Evolutionary conservation across 2,329 filamentous ascomycete genomes (phyloP), one percentile per base, ranked within the genome.

Genomic region (Aureobasidium subglaciale): DNA sequence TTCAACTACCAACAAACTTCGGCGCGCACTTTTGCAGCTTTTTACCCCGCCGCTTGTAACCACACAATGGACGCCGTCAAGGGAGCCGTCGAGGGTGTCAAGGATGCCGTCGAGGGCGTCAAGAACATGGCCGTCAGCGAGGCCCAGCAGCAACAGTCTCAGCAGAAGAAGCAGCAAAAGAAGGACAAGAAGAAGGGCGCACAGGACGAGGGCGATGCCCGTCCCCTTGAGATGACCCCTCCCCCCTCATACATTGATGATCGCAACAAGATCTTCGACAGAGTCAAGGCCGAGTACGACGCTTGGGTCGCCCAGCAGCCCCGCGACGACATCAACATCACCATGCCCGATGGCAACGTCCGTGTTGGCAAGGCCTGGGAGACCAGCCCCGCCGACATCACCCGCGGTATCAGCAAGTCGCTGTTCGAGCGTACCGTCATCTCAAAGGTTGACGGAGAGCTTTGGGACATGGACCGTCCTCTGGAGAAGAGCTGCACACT

Each of bases 381-480:
- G 75, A 96, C 90, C 63, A 95, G 90, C 15, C 93, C 93, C 5
- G 86, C 79, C 41, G 79, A 85, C 65, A 85, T 96, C 71, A 83
- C 83, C 60, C 87, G 82, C 73, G 82, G 78, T 65, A 96, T 91
- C 71, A 90, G 79, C 73, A 96, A 87, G 82, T 93, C 84, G 68
- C 81, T 87, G 65, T 88, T 83, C 75, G 90, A 90, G 78, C 88
- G 85, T 75, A 91, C 85, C 42, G 88, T 99, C 59, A 86, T 99
- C 65, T 86, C 92, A 41, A 84, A 84, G 67, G 81, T 97, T 34
- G 86, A 97, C 65, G 89, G 87, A 56, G 80, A 88, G 67, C 78
- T 97, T 10, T 99, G 92, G 93, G 93, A 99, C 74, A 75, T 99
- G 62, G 89, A 92, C 67, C 80, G 93, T 55, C 92, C 92, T 5